A percentile compares a stretch with the other conserved stretches of the same genome.
phyloP scores from a whole-genome alignment of 2,329 filamentous ascomycete genomes.

The Samsoniella hepiali region DNA sequence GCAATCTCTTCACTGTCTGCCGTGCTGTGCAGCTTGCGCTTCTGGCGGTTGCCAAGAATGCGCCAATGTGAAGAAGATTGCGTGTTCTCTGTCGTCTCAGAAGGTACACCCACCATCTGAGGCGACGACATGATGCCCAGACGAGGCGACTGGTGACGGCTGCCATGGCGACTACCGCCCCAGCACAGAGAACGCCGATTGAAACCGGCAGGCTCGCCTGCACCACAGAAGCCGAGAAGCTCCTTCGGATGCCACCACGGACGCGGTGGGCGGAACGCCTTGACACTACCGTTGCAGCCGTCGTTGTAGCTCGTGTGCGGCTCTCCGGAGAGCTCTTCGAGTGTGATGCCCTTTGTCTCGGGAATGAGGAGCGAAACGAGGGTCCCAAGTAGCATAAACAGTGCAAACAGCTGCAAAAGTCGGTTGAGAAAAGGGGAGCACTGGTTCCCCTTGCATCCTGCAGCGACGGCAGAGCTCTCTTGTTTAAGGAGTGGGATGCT shows the following conservation, averaged over 20 bases:
- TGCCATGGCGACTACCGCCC: conserved; percentile 5
- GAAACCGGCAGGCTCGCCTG: conserved; percentile 52
- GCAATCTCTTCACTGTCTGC: conserved; percentile 14
- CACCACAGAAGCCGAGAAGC: conserved; percentile 45
- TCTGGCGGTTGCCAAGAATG: neutral
- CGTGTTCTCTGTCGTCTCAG: neutral
- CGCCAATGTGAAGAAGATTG: neutral
- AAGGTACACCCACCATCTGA: neutral
- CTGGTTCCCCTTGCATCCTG: conserved; percentile 44
- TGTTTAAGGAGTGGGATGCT: conserved; percentile 60
- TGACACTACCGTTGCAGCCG: conserved; percentile 47
- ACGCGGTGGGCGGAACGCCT: conserved; percentile 32
- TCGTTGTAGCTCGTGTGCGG: conserved; percentile 56
- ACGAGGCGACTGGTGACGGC: conserved; percentile 29
- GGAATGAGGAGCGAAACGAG: conserved; percentile 70
- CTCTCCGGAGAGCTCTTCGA: conserved; percentile 69
- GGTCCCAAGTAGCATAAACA: conserved; percentile 75
- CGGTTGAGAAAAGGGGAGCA: conserved; percentile 64
- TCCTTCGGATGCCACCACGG: conserved; percentile 39
- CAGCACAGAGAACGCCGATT: conserved; percentile 32
- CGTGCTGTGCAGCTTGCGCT: conserved; percentile 6
- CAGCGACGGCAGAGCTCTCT: conserved; percentile 40
- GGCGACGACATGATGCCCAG: conserved; percentile 45
- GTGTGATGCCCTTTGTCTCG: conserved; percentile 70
- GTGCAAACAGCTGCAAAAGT: conserved; percentile 72